Evolutionary conservation across 345 rosid genomes (phyloP).

Genomic region (Salix dunnii): DNA sequence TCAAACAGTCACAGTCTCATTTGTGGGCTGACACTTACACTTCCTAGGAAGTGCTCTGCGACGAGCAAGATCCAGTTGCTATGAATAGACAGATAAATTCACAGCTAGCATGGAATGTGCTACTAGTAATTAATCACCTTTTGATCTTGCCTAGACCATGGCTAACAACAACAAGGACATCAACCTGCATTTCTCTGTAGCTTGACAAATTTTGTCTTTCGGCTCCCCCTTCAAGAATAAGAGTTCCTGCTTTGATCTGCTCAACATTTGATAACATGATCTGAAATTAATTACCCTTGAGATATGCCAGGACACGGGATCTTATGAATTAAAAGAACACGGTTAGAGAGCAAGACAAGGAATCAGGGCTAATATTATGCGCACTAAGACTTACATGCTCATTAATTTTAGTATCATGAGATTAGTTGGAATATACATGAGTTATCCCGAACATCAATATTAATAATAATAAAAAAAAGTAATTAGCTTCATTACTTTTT

Average conservation of each 20-base stretch:
- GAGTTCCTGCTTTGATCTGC: constrained; percentile 62
- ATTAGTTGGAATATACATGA: too few relatives aligned
- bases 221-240: constrained; percentile 64
- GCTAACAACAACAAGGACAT: constrained; percentile 70
- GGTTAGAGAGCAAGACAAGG: neutral
- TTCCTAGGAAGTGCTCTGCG: constrained; percentile 71
- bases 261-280: too few relatives aligned
- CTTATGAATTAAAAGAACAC: too few relatives aligned
- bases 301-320: neutral
- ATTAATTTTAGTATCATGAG: too few relatives aligned
- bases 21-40: too few relatives aligned
- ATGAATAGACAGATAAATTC: neutral
- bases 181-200: constrained; percentile 55
- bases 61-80: neutral
- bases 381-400: too few relatives aligned
- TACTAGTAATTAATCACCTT: constrained; percentile 35
- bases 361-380: too few relatives aligned
- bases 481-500: neutral
- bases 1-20: too few relatives aligned
- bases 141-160: constrained; percentile 76
- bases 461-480: too few relatives aligned
- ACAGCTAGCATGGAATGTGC: neutral
- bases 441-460: too few relatives aligned
- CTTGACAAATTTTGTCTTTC: constrained; percentile 73
- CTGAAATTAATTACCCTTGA: too few relatives aligned